These are phyloP conservation scores for Monosporozyma unispora DNA, from an alignment of 805 yeast species.

Conservation along the genomic window DNA sequence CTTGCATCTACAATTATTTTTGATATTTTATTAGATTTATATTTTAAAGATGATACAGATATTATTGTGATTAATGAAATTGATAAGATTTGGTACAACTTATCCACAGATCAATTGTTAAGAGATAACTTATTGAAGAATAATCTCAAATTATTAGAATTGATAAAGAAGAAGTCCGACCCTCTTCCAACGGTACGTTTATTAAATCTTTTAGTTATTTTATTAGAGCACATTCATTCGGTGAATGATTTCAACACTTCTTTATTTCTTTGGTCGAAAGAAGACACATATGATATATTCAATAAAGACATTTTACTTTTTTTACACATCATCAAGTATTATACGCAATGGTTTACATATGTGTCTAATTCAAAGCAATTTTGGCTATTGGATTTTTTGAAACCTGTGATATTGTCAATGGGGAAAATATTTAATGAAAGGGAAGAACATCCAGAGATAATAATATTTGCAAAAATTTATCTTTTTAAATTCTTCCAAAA, in stretches of 20 bases:
- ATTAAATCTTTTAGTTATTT: conserved; percentile 13
- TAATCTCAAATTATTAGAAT: conserved; percentile 13
- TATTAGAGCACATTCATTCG: conserved; percentile 7
- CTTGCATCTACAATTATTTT: conserved; percentile 16
- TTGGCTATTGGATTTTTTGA: conserved; percentile 13
- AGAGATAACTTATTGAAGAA: conserved; percentile 17
- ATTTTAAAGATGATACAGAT: conserved; percentile 17
- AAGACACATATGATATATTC: conserved; percentile 10
- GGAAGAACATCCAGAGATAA: conserved; percentile 14
- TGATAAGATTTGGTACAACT: conserved; percentile 13
- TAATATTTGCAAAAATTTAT: conserved; percentile 14
- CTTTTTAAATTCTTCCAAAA: conserved; percentile 19
- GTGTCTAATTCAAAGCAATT: background rate
- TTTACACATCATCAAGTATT: conserved; percentile 18
- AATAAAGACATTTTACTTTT: conserved; percentile 19
- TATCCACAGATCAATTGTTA: conserved; percentile 17
- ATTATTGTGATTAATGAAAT: conserved; percentile 18
- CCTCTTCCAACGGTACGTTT: conserved; percentile 17
- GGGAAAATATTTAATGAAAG: conserved; percentile 16
- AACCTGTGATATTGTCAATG: conserved; percentile 8
- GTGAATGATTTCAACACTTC: conserved; percentile 11
- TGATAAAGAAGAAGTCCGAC: conserved; percentile 10
- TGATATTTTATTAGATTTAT: conserved; percentile 16
- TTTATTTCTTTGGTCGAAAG: conserved; percentile 13
- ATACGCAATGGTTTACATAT: conserved; percentile 9